Evolutionary conservation across 345 rosid species (phyloP), one percentile per base, ranked within the genome.

Genomic region (Dovyalis caffra): DNA sequence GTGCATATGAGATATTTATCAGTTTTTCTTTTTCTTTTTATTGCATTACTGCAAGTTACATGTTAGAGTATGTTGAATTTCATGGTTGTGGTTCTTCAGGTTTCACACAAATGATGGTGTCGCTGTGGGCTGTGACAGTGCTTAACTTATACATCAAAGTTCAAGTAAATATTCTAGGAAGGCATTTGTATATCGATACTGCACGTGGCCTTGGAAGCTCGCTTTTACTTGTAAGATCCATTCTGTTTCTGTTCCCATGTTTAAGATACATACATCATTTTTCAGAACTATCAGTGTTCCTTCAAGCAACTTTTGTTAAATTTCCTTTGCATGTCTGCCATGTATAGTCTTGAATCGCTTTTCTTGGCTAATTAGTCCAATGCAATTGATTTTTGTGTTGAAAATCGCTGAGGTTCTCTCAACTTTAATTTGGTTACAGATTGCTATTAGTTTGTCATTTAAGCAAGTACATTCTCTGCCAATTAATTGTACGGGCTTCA

Each of bases 101-200:
- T 88, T 95, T 95, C 76, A 90, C 99, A 5, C 92, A 86, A 84
- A 76, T 93, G 95, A 83, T 79, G 78, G 86, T 86, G 72, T 90
- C 97, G 9, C 77, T 95, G 37, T 95, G 98, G 98, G 86, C 97
- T 10, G 89, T 91, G 80, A 90, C 94, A 25, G 77, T 92, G 83
- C 91, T 95, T 66, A 88, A 88, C 83, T 87, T 95, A 79, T 95
- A 93, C 84, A 86, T 90, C 79, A 90, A 92, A 80, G 94, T 92
- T 80, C 99, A 91, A 86, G 97, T 93, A 85, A 95, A 95, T 85
- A 90, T 95, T 77, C 85, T 95, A 64, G 92, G 98, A 76, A 93
- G 98, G 80, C 98, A 91, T 87, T 80, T 95, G 71, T 95, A 95
- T 80, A 85, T 95, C 57, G 98, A 91, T 83, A 90, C 90, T 67